Evolutionary conservation across 1,284 basidiomycete genomes (phyloP), one percentile per base, ranked within the genome.

Genomic region (Tilletia indica): DNA sequence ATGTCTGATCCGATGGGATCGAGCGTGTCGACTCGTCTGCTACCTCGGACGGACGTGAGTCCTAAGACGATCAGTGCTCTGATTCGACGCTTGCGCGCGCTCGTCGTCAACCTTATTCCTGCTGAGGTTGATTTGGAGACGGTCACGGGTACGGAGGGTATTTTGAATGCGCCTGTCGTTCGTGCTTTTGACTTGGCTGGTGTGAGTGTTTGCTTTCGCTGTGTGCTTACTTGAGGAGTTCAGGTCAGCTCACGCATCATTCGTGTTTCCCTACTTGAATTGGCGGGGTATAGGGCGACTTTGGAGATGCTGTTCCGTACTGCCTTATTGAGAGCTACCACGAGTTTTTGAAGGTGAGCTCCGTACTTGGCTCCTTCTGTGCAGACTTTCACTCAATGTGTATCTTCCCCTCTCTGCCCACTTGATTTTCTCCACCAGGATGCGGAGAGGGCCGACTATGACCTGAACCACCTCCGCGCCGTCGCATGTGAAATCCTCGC

Each of bases 401-500:
- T 31, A 3, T 9, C 9, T 45, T 45, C 42, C 9, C 42, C 42
- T 45, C 42, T 25, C 12, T 58, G n/a, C 34, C 38, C 54, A 9
- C n/a, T n/a, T n/a, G n/a, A 2, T 56, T 54, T n/a, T 45, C 19
- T 38, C 5, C 1, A n/a, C 21, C 49, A 58, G 56, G 69, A 70
- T 34, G 69, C 69, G 16, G 54, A 70, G 1, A 38, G 47, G 21
- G 12, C 45, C 49, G 69, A 70, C 58, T 61, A 63, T 45, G 54
- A 51, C 56, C 54, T 70, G 21, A 56, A 70, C 69, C 39, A 36
- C 47, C 51, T 64, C 34, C 61, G 80, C 6, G 68, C 72, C 45
- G 42, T 76, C 14, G 80, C 78, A 2, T 78, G 76, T 68, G 78
- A 80, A 42, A 74, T 79, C 8, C 64, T 79, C 2, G 80, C 79